These are phyloP conservation scores for Xylaria nigripes DNA, from an alignment of 495 filamentous ascomycete genomes.

Conservation along the genomic window DNA sequence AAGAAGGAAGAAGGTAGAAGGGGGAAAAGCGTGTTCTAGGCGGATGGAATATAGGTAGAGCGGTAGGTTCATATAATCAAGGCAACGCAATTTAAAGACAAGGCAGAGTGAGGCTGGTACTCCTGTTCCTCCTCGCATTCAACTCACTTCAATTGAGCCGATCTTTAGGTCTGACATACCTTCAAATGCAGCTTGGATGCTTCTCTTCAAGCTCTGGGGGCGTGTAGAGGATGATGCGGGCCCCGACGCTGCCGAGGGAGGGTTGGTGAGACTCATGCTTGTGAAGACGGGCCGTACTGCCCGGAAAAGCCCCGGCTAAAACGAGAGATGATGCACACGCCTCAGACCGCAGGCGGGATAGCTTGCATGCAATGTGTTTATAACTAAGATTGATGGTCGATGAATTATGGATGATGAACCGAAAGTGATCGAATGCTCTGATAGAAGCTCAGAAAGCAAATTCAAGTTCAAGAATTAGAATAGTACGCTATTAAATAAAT, in stretches of 20 bases:
- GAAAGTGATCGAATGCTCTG: too few species aligned
- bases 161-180: conserved; percentile 45
- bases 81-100: too few species aligned
- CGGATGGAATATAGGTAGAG: too few species aligned
- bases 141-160: not conserved
- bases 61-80: too few species aligned
- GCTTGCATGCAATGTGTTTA: too few species aligned
- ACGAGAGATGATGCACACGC: not conserved
- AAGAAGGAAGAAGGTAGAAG: not conserved
- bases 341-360: not conserved
- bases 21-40: not conserved
- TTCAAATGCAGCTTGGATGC: conserved; percentile 69
- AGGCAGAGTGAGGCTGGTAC: too few species aligned
- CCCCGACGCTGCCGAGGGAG: conserved; percentile 35
- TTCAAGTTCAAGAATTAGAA: too few species aligned
- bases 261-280: conserved; percentile 40
- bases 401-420: too few species aligned
- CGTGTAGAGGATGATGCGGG: conserved; percentile 34
- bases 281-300: not conserved
- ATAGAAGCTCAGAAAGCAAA: too few species aligned
- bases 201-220: conserved; percentile 58
- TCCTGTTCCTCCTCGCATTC: too few species aligned
- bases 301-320: not conserved
- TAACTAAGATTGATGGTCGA: too few species aligned
- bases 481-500: too few species aligned